Base-by-base conservation (phyloP, 2,329 filamentous ascomycete genomes). In the Penicillium sclerotiorum region DNA sequence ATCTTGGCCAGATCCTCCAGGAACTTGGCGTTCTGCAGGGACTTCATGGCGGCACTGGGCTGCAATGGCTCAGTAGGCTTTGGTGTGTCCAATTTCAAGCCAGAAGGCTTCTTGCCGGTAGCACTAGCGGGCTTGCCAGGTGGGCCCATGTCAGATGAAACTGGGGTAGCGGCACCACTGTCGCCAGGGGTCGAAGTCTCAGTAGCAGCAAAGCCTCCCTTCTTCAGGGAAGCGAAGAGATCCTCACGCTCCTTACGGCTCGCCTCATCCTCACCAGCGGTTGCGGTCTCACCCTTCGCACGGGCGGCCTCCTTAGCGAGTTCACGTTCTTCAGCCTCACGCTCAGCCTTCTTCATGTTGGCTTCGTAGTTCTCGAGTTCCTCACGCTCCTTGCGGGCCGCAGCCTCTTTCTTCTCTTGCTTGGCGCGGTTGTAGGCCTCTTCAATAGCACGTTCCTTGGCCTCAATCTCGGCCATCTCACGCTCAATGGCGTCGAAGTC, bases 1-100 rank as follows among this genome's bases (percentile, higher is more conserved):
- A 90, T 80, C 63, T 89, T 85, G 65, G 84, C 86, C 57, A 92
- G 85, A 55, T 93, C 84, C 42, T 87, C 84, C 49, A 99, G 79
- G 77, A 95, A 93, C 43, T 92, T 88, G 48, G 94, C 90, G 15
- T 91, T 93, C 76, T 94, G 93, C 55, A 99, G 82, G 8, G 93
- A 89, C 72, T 95, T 92, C 69, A 99, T 87, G 54, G 92, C 93
- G 51, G 94, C 90, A 57, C 91, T 86, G 46, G 93, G 88, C 76
- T 99, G 93, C 20, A 90, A 86, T 45, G 93, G 88, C 76, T 99
- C 93, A 20, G 96, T 84, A 30, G 88, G 79, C 75, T 92, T 95
- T 61, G 85, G 90, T 56, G 88, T 95, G 48, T 91, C 84, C 55
- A 97, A 81, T 74, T 96, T 96, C 58, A 99, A 85, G 37, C 90